Conservation (phyloP, 2,329 filamentous ascomycete genomes). For the Chaetomiaceae sp. region DNA sequence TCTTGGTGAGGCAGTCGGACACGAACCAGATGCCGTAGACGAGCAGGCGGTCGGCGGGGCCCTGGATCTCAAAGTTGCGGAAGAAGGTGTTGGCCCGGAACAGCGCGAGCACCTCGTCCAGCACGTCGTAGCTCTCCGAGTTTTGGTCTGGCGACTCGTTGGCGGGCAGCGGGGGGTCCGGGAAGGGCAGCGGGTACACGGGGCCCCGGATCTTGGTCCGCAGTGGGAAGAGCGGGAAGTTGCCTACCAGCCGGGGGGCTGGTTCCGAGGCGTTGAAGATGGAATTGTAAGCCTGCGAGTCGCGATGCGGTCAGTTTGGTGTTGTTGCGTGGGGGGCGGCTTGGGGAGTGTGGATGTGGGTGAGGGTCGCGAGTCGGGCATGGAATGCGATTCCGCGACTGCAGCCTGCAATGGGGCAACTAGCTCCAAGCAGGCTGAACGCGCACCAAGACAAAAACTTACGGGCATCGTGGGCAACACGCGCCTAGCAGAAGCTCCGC, state of each 20-base stretch:
- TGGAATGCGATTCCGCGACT: not conserved
- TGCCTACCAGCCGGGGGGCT: conserved; percentile 61
- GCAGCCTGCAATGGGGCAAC: not conserved
- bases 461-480: conserved; percentile 24
- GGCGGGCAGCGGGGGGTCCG: conserved; percentile 51
- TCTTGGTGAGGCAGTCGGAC: conserved; percentile 83
- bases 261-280: conserved; percentile 82
- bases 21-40: conserved; percentile 97
- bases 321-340: not conserved
- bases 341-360: not conserved
- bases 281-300: conserved; percentile 83
- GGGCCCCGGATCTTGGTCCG: conserved; percentile 95
- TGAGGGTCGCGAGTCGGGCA: not conserved
- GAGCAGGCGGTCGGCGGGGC: conserved; percentile 85
- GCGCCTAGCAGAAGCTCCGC: conserved; percentile 8
- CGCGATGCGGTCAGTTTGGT: conserved; percentile 25
- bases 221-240: conserved; percentile 90
- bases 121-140: conserved; percentile 88
- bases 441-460: conserved; percentile 6
- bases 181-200: conserved; percentile 73
- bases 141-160: conserved; percentile 71
- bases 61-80: conserved; percentile 98
- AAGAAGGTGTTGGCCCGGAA: conserved; percentile 99
- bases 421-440: not conserved
- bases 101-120: conserved; percentile 86